phyloP scores from a whole-genome alignment of 164 flowering plant genomes.

The Taxillus chinensis region DNA sequence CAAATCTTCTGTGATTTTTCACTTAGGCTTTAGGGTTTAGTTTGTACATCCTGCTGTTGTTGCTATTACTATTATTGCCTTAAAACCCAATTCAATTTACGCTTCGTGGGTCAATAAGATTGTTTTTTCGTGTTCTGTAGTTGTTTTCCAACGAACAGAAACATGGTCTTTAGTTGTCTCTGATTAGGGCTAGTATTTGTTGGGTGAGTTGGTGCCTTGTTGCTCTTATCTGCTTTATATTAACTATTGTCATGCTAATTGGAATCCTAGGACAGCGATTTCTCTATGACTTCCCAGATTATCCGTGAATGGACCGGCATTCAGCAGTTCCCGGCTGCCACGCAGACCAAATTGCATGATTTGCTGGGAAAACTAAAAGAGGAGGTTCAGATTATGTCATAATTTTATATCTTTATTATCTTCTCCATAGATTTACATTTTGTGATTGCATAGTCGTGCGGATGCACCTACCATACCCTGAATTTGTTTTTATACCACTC shows the following conservation, averaged over 20 bases:
- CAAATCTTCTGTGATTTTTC: too few species aligned
- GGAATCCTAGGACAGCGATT: conserved; percentile 16
- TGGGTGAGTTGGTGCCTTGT: too few species aligned
- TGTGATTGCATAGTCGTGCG: neutral
- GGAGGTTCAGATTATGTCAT: conserved; percentile 35
- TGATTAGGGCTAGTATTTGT: too few species aligned
- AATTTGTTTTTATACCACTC: conserved; percentile 3
- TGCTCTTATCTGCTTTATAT: too few species aligned
- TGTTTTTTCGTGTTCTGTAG: too few species aligned
- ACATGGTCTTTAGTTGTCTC: too few species aligned
- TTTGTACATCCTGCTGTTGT: too few species aligned
- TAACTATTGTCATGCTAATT: neutral
- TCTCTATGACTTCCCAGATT: conserved; percentile 41
- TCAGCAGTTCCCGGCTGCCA: conserved; percentile 76
- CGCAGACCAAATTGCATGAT: conserved; percentile 64
- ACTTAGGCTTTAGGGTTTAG: too few species aligned
- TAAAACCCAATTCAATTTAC: too few species aligned
- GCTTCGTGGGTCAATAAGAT: too few species aligned
- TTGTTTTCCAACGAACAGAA: too few species aligned
- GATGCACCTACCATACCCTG: neutral
- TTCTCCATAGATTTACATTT: neutral
- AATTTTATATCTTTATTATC: neutral
- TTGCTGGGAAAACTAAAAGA: conserved; percentile 69
- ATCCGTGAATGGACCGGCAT: conserved; percentile 81
- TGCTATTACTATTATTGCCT: too few species aligned